Base-by-base conservation (phyloP, 805 yeast species). In the Wickerhamiella nectarea region DNA sequence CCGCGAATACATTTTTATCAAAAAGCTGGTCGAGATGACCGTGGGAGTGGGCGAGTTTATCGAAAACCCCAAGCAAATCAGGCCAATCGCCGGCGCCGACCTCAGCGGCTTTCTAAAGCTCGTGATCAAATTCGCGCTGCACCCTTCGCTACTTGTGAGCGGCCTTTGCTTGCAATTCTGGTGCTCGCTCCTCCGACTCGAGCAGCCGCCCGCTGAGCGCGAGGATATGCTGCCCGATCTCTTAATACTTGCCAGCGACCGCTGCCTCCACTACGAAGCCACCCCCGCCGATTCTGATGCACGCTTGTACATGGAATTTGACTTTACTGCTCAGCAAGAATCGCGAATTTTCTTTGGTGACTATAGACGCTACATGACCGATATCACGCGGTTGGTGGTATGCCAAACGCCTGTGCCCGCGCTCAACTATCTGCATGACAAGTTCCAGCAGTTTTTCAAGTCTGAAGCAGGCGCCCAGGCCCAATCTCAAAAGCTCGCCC, bases 111-210 rank as follows among this genome's bases (percentile, higher is more conserved):
- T 84, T 57, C 69, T 86, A 50, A 71, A 72, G 45, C 69, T 91
- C 18, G 85, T 91, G 5, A 65, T 91, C 36, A 72, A 77, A 37
- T 84, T 95, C 1, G 82, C 95, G 0, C 72, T 70, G 53, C 91
- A 85, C 56, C 81, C 84, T 20, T 82, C 94, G 53, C 68, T 91
- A 45, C 79, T 89, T n/a, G 78, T 89, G 2, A 80, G 94, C 41
- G 95, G 95, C 0, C 69, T 91, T 14, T 82, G 95, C 0, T 63
- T 91, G 42, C 95, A 86, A 58, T 80, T 91, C 65, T 93, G 98
- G 98, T 85, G 94, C 48, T 75, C 89, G 2, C 75, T 89, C 51
- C 64, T 93, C 41, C 71, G 99, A 54, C 74, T 78, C 46, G 95
- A 86, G 52, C 83, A 54, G 26, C 47, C 56, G 14, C 53, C 49